Evolutionary conservation across 2,329 filamentous ascomycete species (phyloP), one percentile per base, ranked within the genome.

Genomic region (Penicillium sp.): DNA sequence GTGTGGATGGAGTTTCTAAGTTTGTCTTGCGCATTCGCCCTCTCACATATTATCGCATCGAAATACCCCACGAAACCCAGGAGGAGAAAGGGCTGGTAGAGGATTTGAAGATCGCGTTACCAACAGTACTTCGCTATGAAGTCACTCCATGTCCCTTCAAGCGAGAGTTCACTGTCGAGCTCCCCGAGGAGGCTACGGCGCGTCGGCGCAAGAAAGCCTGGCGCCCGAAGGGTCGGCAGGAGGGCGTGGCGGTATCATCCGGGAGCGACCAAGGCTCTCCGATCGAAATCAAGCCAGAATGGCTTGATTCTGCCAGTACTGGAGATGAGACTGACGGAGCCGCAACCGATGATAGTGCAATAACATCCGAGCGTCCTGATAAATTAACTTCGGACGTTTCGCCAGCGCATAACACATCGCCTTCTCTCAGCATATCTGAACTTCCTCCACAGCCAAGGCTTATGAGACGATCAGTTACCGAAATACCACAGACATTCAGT

Each of bases 21-120:
- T 96, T 96, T 64, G 89, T 96, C n/a, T 77, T 97, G 56, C 89
- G 92, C 61, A 90, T 95, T 61, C 82, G 91, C 22, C 85, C 88
- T 43, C 88, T 92, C 27, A 88, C 89, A 42, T 97, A 94, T 72
- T 96, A 94, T 82, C 86, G 92, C 60, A 94, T 97, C 66, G 92
- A 97, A 69, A 76, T 97, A 6, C 89, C 91, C 0, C 82, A 85
- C 15, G 79, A 80, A 33, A 83, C 83, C 0, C 76, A 82, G 2
- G 84, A 88, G 22, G 87, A 93, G 59, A 79, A 82, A 60, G 75
- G 79, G 42, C 82, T 84, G 61, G 85, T 90, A 4, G 81, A 83
- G 51, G 81, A 86, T 33, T 78, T 96, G 61, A 89, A 89, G 66
- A 77, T 78, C 11, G 87, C 90, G 8, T 75, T 96, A 26, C 82